phyloP scores from a whole-genome alignment of 192 early-diverging fungal genomes.

The Gryganskiella cystojenkinii region DNA sequence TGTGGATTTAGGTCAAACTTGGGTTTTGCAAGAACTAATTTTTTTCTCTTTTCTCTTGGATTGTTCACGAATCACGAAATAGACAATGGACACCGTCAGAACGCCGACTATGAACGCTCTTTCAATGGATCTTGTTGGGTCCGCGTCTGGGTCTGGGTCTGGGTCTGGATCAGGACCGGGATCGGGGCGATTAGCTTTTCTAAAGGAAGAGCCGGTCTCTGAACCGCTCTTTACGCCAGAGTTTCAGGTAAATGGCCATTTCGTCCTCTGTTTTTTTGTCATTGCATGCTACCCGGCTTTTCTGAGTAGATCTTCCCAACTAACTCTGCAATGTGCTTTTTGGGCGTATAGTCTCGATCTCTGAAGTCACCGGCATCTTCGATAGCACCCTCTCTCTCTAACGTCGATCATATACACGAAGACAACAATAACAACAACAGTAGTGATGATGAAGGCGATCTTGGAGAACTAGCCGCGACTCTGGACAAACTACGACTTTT shows the following conservation, averaged over 20 bases:
- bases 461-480: constrained; percentile 36
- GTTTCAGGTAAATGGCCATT: constrained; percentile 15
- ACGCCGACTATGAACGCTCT: not conserved
- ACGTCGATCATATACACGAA: constrained; percentile 11
- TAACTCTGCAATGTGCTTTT: no score
- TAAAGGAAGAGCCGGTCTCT: constrained; percentile 30
- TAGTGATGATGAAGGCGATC: constrained; percentile 16
- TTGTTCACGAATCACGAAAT: not conserved
- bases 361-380: constrained; percentile 41
- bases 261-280: not conserved
- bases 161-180: no score
- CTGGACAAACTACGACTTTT: constrained; percentile 48
- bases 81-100: not conserved
- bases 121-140: constrained; percentile 1
- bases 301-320: not conserved
- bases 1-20: no score
- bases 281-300: not conserved
- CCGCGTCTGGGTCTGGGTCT: no score
- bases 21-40: no score
- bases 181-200: constrained; percentile 13
- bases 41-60: not conserved
- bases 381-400: constrained; percentile 41
- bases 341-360: constrained; percentile 13
- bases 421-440: constrained; percentile 14
- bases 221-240: constrained; percentile 39